Base-by-base conservation (phyloP, 371 early-diverging fungal species). In the Lichtheimia corymbifera region DNA sequence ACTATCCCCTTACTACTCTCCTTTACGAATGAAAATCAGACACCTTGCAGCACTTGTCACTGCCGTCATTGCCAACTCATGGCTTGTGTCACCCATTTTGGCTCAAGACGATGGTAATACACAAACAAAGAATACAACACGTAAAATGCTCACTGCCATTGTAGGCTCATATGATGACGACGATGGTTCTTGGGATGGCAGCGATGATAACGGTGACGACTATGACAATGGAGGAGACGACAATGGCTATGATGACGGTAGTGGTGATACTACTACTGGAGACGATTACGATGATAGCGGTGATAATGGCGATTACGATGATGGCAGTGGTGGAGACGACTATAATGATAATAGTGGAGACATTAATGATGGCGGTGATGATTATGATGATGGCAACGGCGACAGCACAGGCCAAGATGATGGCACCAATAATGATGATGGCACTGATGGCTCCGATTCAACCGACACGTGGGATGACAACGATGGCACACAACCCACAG, bases 241-340 rank as follows among this genome's bases (percentile, higher is more conserved):
- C 47, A 20, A 47, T n/a, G 47, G 47, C 20, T 52, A 52, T 22
- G 53, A 52, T 12, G 53, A 52, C 53, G 53, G 53, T 5, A 52
- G 27, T 5, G 52, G 25, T 22, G 25, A 50, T 24, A 2, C 1
- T 22, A 22, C 22, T 22, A 22, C 22, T 22, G 22, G 12, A 24
- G 11, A 22, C 13, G 51, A 24, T 18, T 11, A 50, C 11, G 51
- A 22, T 50, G 51, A 24, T 22, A 50, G 51, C 51, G n/a, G 52
- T 4, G 53, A 52, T 24, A 15, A 25, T 22, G 27, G 11, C 1
- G 49, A 52, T 12, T 52, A 25, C 14, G 28, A 25, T 49, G 18
- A 49, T 49, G 5, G 49, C 49, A 12, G 49, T 2, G 5, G 14
- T 47, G 6, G 12, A 7, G 49, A 49, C n/a, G 17, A n/a, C 14